phyloP scores from a whole-genome alignment of 306 rosid genomes.

The Begonia peltatifolia region DNA sequence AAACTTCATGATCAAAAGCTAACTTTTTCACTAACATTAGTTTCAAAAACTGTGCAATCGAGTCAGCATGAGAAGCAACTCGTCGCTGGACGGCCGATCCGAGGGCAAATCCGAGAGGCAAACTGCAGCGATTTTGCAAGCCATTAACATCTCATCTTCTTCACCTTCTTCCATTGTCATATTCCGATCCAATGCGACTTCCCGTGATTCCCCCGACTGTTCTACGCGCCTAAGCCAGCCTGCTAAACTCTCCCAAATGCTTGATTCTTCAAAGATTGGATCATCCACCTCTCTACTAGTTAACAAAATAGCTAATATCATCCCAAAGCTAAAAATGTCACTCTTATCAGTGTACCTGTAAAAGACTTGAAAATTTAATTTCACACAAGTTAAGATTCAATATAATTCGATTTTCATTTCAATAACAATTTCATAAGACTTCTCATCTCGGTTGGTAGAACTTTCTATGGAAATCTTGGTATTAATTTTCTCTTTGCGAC shows the following conservation, averaged over 20 bases:
- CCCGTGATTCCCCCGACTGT: slow-evolving; percentile 66
- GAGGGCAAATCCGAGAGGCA: slow-evolving; percentile 83
- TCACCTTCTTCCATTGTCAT: slow-evolving; percentile 75
- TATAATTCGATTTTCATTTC: too few species aligned
- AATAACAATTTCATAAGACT: too few species aligned
- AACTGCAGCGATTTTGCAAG: slow-evolving; percentile 76
- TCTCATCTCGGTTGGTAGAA: too few species aligned
- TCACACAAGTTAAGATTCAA: too few species aligned
- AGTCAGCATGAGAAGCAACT: slow-evolving; percentile 94
- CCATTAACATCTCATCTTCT: slow-evolving; percentile 98
- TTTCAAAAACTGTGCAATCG: slow-evolving; percentile 87
- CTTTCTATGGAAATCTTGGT: too few species aligned
- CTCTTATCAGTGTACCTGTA: slow-evolving; percentile 86
- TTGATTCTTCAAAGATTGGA: slow-evolving; percentile 69
- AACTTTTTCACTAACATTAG: neutral
- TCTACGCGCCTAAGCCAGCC: slow-evolving; percentile 80
- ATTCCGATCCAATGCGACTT: slow-evolving; percentile 60
- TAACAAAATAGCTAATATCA: slow-evolving; percentile 63
- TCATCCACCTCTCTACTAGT: slow-evolving; percentile 74
- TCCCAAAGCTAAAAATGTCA: slow-evolving; percentile 89
- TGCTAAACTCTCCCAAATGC: slow-evolving; percentile 62
- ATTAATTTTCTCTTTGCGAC: too few species aligned
- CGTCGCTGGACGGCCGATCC: slow-evolving; percentile 93
- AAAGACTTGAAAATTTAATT: slow-evolving; percentile 10
- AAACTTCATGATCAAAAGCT: neutral